Base-by-base conservation (phyloP, 805 yeast species). In the Candida vaughaniae region DNA sequence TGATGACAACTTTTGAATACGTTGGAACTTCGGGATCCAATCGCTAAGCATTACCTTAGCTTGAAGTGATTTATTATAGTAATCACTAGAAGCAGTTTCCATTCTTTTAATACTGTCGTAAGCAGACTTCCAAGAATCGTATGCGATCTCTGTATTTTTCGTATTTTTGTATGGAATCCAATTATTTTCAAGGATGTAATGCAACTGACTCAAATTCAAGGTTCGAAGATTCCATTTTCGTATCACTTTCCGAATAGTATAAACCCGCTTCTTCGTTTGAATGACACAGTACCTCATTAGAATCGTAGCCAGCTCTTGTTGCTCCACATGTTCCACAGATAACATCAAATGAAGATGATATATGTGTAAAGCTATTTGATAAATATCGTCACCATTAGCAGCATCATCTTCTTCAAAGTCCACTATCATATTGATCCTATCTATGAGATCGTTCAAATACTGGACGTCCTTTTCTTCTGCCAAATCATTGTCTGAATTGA, bases 241-340 rank as follows among this genome's bases (percentile, higher is more conserved):
- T 3, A 56, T 25, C 1, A 34, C 28, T 1, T 26, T 29, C 9
- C 22, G 19, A 6, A 43, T 40, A 2, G 41, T 26, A 7, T 29
- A 8, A 15, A 9, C 3, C 3, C 37, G 31, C 10, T 35, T 25
- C 12, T 34, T 38, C 20, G 38, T 48, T 29, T 56, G 58, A 16
- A 32, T 25, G 2, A 51, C 38, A 6, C 66, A 52, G 6, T 50
- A 42, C 30, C 61, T 45, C 71, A 66, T 66, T 29, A 64, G 41
- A 7, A 64, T 35, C 0, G 69, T 56, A 22, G 51, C 42, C 3
- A n/a, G 23, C 3, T 8, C 23, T 18, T 10, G 10, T 3, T 15
- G 10, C 2, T 33, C 29, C 6, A 29, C 20, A 18, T 26, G 26
- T 9, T 35, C 46, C 6, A 20, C 25, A 3, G 49, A 41, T 22